Evolutionary conservation across 768 basidiomycete genomes (phyloP).

Genomic region (Mycena haematopus): DNA sequence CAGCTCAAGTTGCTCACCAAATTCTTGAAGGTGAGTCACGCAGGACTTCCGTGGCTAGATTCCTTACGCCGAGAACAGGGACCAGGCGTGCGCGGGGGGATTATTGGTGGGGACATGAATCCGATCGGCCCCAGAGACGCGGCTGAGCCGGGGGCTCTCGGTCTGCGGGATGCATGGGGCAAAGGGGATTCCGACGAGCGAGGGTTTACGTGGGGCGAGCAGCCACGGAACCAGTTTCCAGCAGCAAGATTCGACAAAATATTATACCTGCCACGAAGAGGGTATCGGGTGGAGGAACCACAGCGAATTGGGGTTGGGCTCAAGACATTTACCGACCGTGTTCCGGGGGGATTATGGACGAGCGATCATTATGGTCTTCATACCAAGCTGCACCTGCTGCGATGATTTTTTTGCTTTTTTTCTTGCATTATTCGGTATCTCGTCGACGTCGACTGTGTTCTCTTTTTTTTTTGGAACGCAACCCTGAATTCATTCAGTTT

Average conservation of each 20-base stretch:
- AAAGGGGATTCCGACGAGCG: conserved; percentile 48
- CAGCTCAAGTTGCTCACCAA: conserved; percentile 62
- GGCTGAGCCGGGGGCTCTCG: conserved; percentile 48
- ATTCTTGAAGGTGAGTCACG: conserved; percentile 49
- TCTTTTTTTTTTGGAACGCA: not conserved
- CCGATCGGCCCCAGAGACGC: conserved; percentile 57
- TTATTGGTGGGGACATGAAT: conserved; percentile 80
- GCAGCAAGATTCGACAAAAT: conserved; percentile 70
- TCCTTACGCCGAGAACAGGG: conserved; percentile 9
- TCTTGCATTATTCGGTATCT: not conserved
- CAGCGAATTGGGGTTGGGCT: conserved; percentile 62
- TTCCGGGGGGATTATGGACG: conserved; percentile 48
- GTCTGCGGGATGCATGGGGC: conserved; percentile 67
- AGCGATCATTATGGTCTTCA: conserved; percentile 75
- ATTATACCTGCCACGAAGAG: conserved; percentile 57
- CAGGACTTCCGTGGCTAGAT: not conserved
- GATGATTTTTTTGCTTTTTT: conserved; percentile 6
- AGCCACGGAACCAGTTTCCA: conserved; percentile 53
- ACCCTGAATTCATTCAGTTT: no score
- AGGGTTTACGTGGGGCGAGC: conserved; percentile 76
- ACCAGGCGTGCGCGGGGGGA: conserved; percentile 56
- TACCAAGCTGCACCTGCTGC: conserved; percentile 43
- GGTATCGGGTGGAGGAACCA: conserved; percentile 60
- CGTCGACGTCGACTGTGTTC: no score
- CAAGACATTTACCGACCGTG: conserved; percentile 43